Percentiles rank a stretch among this genome's conserved stretches.
phyloP scores from a whole-genome alignment of 257 asterid genomes.

The Przewalskia tangutica region DNA sequence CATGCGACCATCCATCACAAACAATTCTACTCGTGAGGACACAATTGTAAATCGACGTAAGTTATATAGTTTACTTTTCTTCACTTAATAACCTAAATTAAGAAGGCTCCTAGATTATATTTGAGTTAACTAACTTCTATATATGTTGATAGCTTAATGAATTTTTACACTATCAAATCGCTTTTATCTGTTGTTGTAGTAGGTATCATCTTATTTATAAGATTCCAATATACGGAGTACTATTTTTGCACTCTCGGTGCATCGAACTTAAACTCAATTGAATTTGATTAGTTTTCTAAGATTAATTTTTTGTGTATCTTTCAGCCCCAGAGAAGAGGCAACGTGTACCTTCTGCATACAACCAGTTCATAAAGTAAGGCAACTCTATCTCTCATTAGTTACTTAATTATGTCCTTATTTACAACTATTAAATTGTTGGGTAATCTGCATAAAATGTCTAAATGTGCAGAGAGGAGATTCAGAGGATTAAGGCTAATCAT shows the following conservation, averaged over 20 bases:
- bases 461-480: conserved; percentile 67
- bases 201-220: too few species aligned
- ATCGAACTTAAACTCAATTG: background rate
- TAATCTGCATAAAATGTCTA: background rate
- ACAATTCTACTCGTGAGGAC: conserved; percentile 19
- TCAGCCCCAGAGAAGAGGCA: conserved; percentile 92
- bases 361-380: conserved; percentile 81
- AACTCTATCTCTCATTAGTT: background rate
- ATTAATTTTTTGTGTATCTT: background rate
- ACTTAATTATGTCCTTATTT: too few species aligned
- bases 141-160: too few species aligned
- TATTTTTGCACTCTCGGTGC: background rate
- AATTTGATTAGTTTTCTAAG: background rate
- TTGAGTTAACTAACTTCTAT: too few species aligned
- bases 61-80: too few species aligned
- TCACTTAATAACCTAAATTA: too few species aligned
- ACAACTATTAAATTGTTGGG: background rate
- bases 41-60: conserved; percentile 54
- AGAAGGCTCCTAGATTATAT: too few species aligned
- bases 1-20: conserved; percentile 33
- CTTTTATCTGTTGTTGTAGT: too few species aligned
- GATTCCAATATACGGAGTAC: too few species aligned
- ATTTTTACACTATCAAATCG: too few species aligned
- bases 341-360: conserved; percentile 84
- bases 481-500: conserved; percentile 77